Percentiles rank a stretch among this genome's conserved stretches.
Conservation (phyloP, 2,329 filamentous ascomycete genomes). For the Xylariaceae sp. region DNA sequence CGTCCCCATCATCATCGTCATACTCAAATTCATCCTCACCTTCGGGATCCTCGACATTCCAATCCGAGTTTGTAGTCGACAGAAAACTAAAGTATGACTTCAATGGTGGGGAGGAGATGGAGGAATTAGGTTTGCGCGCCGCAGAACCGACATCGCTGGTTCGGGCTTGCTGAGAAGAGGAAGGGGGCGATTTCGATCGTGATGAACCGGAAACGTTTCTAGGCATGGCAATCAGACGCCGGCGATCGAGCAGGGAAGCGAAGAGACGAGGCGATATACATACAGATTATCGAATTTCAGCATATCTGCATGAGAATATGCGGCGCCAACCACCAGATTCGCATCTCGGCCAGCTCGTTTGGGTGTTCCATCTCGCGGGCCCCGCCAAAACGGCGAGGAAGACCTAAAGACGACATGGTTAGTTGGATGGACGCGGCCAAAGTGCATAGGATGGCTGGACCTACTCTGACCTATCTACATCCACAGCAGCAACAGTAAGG, state of each 20-base stretch:
- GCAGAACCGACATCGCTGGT: conserved; percentile 55
- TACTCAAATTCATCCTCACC: conserved; percentile 73
- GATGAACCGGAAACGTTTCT: conserved; percentile 60
- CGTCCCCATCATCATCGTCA: conserved; percentile 85
- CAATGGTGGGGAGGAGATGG: conserved; percentile 59
- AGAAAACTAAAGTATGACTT: conserved; percentile 78
- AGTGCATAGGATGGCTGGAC: conserved; percentile 30
- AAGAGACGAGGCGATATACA: conserved; percentile 28
- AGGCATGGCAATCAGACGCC: conserved; percentile 17
- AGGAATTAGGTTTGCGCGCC: conserved; percentile 47
- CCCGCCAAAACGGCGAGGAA: conserved; percentile 83
- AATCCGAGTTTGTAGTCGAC: conserved; percentile 76
- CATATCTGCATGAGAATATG: conserved; percentile 95
- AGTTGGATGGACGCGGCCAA: conserved; percentile 10
- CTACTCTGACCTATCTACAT: conserved; percentile 60
- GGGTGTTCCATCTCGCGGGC: conserved; percentile 49
- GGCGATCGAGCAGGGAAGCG: too few relatives aligned
- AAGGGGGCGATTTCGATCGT: conserved; percentile 71
- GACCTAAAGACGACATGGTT: conserved; percentile 53
- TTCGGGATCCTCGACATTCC: conserved; percentile 62
- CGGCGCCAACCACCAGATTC: conserved; percentile 80
- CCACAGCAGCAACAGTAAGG: conserved; percentile 6
- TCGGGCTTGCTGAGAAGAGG: conserved; percentile 52
- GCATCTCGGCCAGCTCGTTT: conserved; percentile 58
- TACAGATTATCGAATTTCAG: conserved; percentile 82